phyloP scores from a whole-genome alignment of 2,329 filamentous ascomycete species.

The Colletotrichum cuscutae region DNA sequence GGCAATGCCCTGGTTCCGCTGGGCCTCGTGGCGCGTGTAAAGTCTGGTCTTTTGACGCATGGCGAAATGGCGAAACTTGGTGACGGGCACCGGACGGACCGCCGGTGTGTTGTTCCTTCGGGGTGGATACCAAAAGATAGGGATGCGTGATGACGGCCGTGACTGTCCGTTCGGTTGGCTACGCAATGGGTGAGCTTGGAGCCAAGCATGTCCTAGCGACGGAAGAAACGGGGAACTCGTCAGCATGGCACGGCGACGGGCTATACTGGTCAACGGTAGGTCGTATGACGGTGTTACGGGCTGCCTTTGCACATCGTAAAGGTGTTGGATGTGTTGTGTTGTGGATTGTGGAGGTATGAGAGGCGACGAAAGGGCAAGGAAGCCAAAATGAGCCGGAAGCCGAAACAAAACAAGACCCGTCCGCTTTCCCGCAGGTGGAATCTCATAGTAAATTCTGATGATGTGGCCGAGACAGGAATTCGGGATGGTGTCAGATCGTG shows the following conservation, averaged over 20 bases:
- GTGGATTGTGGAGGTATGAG: too few relatives aligned
- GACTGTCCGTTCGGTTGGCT: constrained; percentile 21
- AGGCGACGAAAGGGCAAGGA: neutral
- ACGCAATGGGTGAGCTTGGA: constrained; percentile 14
- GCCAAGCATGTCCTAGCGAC: constrained; percentile 15
- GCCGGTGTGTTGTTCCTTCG: constrained; percentile 9
- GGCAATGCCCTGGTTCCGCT: constrained; percentile 14
- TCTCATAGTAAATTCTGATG: neutral
- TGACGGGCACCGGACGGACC: constrained; percentile 13
- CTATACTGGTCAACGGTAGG: neutral
- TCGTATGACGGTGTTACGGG: neutral
- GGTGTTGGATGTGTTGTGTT: neutral
- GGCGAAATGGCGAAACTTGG: neutral
- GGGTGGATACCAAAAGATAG: neutral
- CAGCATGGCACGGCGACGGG: neutral
- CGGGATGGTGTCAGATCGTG: constrained; percentile 7
- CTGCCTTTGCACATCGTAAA: neutral
- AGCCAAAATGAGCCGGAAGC: neutral
- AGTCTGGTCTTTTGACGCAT: constrained; percentile 1
- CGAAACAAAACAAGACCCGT: neutral
- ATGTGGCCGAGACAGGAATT: neutral
- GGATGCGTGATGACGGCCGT: neutral
- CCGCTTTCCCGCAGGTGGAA: neutral
- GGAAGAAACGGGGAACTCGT: constrained; percentile 2
- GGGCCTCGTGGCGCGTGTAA: constrained; percentile 10